Percentiles rank a stretch among this genome's conserved stretches.
phyloP scores from a whole-genome alignment of 1,284 basidiomycete species.

The Phaffia rhodozyma region DNA sequence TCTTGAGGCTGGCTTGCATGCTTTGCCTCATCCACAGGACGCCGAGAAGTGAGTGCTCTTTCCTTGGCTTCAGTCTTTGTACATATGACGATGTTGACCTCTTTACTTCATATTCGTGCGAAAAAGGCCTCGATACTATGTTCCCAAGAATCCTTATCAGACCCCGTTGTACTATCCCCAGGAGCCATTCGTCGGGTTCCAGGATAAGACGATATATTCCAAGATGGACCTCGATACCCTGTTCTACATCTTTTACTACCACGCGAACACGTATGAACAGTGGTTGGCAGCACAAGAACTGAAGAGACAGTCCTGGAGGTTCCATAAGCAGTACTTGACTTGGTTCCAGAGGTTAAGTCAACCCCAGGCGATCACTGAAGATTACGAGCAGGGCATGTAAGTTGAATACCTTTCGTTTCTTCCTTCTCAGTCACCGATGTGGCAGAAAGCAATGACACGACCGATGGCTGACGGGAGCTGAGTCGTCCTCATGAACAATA shows the following conservation, averaged over 20 bases:
- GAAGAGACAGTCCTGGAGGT: slow-evolving; percentile 96
- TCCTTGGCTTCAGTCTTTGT: not conserved
- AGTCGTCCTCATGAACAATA: not conserved
- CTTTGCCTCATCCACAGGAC: slow-evolving; percentile 82
- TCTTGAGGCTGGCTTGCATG: slow-evolving; percentile 77
- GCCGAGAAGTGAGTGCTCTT: slow-evolving; percentile 65
- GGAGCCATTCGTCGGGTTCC: slow-evolving; percentile 64
- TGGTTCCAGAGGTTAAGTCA: slow-evolving; percentile 99
- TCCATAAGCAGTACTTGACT: slow-evolving; percentile 97
- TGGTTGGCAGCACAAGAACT: slow-evolving; percentile 94
- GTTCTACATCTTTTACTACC: slow-evolving; percentile 99
- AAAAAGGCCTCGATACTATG: slow-evolving; percentile 86
- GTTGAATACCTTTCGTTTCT: slow-evolving; percentile 21
- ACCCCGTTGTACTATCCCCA: slow-evolving; percentile 96
- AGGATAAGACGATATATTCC: slow-evolving; percentile 73
- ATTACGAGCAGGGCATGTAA: slow-evolving; percentile 92
- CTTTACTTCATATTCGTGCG: not conserved
- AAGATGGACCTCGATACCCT: slow-evolving; percentile 95
- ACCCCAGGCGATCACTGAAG: slow-evolving; percentile 97
- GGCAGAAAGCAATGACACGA: not conserved
- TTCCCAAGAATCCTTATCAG: slow-evolving; percentile 80
- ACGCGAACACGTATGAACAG: slow-evolving; percentile 95
- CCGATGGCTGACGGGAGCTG: not conserved
- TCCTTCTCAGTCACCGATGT: not conserved
- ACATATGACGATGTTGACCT: slow-evolving; percentile 10